phyloP scores from a whole-genome alignment of 306 rosid genomes.

The Prinsepia uniflora region DNA sequence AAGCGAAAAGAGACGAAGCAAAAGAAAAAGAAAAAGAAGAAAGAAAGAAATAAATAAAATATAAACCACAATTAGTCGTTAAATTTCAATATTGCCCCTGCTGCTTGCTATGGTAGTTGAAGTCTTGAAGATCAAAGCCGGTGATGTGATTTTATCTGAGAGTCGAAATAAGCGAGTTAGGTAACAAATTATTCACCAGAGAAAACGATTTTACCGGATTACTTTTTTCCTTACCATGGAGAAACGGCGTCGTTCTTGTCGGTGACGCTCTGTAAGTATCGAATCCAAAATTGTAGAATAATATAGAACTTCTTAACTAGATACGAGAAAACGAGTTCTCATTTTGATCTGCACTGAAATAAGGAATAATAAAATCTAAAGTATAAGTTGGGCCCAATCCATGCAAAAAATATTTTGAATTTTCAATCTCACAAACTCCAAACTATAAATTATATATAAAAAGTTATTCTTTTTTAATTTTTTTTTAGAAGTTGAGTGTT shows the following conservation, averaged over 20 bases:
- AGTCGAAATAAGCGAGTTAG: background rate
- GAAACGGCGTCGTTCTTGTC: background rate
- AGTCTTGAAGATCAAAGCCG: too few relatives aligned
- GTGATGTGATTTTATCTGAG: background rate
- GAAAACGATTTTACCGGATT: background rate
- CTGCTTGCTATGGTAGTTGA: background rate
- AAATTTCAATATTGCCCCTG: constrained; percentile 21
- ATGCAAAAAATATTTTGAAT: too few relatives aligned
- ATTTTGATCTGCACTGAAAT: too few relatives aligned
- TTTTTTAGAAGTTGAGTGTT: too few relatives aligned
- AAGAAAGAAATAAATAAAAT: background rate
- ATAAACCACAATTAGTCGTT: background rate
- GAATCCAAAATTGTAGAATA: too few relatives aligned
- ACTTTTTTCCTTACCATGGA: background rate
- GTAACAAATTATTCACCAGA: background rate
- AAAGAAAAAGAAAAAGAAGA: background rate
- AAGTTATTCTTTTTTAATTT: too few relatives aligned
- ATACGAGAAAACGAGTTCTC: too few relatives aligned
- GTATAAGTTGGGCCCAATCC: too few relatives aligned
- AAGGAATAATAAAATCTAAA: too few relatives aligned
- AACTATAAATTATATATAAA: too few relatives aligned
- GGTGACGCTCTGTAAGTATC: background rate
- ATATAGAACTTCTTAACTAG: too few relatives aligned
- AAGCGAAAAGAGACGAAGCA: background rate
- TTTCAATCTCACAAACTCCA: too few relatives aligned